Conservation (phyloP, 768 basidiomycete species). For the Podaxis sp. region DNA sequence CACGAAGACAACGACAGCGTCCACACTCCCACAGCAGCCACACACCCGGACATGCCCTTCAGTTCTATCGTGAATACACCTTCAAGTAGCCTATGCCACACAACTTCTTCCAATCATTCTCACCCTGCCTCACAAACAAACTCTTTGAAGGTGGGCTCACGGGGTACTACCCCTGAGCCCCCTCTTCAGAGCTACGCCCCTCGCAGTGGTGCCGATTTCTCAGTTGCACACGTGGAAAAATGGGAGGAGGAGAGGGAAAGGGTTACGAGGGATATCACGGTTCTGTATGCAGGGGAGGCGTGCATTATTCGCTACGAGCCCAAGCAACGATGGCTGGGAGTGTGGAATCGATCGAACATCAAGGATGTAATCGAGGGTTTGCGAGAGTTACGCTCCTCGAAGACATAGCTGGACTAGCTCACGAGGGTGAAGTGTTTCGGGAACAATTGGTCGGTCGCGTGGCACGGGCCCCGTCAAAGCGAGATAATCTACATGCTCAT, state of each 20-base stretch:
- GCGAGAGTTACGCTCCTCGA: conserved; percentile 25
- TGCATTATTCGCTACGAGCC: conserved; percentile 7
- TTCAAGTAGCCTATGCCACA: not conserved
- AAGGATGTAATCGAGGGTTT: conserved; percentile 28
- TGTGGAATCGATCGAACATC: conserved; percentile 29
- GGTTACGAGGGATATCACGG: not conserved
- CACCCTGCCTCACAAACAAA: not conserved
- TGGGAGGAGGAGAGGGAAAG: not conserved
- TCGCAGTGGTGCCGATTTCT: not conserved
- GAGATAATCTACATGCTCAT: not conserved
- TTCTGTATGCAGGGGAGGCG: conserved; percentile 5
- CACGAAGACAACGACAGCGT: conserved; percentile 16
- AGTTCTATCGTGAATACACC: not conserved
- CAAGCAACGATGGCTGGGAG: conserved; percentile 27
- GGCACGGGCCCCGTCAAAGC: not conserved
- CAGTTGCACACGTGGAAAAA: not conserved
- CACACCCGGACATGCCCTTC: not conserved
- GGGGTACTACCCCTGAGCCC: not conserved
- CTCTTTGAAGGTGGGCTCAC: not conserved
- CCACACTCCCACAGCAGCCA: conserved; percentile 1
- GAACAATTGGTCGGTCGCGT: not conserved
- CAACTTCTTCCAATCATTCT: not conserved
- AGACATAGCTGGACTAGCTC: not conserved
- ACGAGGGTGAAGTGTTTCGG: not conserved
- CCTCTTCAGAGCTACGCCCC: not conserved